phyloP scores from a whole-genome alignment of 2,329 filamentous ascomycete genomes.

The Penicillium sp. region DNA sequence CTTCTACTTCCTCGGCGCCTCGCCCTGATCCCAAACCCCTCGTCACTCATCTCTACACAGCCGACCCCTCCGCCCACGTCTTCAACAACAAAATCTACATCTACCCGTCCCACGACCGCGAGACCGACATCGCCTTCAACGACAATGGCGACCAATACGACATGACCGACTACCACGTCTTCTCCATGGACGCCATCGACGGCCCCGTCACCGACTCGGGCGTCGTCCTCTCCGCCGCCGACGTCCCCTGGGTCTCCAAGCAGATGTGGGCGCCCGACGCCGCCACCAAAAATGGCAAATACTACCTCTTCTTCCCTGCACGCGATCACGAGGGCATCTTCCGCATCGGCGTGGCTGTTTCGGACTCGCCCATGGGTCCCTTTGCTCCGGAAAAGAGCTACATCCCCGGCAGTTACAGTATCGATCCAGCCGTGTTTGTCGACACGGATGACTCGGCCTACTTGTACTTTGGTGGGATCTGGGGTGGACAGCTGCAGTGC shows the following conservation, averaged over 20 bases:
- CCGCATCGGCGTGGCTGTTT: slow-evolving; percentile 65
- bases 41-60: slow-evolving; percentile 70
- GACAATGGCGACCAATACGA: slow-evolving; percentile 83
- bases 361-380: slow-evolving; percentile 60
- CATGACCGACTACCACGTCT: slow-evolving; percentile 79
- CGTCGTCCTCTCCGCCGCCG: slow-evolving; percentile 57
- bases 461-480: slow-evolving; percentile 72
- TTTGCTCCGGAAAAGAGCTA: slow-evolving; percentile 60
- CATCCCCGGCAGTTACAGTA: slow-evolving; percentile 66
- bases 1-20: no score
- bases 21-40: slow-evolving; percentile 44
- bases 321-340: slow-evolving; percentile 65
- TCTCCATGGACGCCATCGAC: slow-evolving; percentile 55
- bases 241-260: slow-evolving; percentile 70
- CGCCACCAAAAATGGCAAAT: slow-evolving; percentile 61
- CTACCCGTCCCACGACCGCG: slow-evolving; percentile 74
- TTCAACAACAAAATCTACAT: slow-evolving; percentile 71
- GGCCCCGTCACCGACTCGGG: slow-evolving; percentile 65
- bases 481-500: slow-evolving; percentile 76
- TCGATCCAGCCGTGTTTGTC: slow-evolving; percentile 70
- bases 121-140: slow-evolving; percentile 68
- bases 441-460: slow-evolving; percentile 61
- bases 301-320: slow-evolving; percentile 73
- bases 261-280: slow-evolving; percentile 79
- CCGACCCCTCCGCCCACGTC: slow-evolving; percentile 73